These are phyloP conservation scores for Globisporangium yorkense DNA, from an alignment of 352 stramenopile genomes.

Conservation along the genomic window DNA sequence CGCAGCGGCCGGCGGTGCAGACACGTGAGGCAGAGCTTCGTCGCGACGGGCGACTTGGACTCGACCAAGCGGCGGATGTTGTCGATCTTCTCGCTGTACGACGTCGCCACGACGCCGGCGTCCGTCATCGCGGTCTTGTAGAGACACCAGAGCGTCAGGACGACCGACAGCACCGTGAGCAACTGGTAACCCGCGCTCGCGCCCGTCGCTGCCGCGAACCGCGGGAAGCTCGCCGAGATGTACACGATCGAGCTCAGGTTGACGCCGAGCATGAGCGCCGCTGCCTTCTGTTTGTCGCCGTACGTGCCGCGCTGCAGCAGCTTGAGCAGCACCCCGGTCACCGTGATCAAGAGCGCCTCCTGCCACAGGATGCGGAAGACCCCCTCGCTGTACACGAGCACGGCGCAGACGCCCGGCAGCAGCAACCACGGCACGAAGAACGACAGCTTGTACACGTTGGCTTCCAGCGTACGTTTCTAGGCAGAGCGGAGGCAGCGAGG, in stretches of 20 bases:
- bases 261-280: constrained; percentile 63
- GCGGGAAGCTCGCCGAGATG: constrained; percentile 43
- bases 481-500: not conserved
- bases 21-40: constrained; percentile 76
- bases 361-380: constrained; percentile 29
- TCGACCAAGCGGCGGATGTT: constrained; percentile 71
- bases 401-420: constrained; percentile 35
- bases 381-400: constrained; percentile 31
- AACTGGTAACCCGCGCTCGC: constrained; percentile 28
- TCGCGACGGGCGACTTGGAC: constrained; percentile 61
- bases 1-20: constrained; percentile 69
- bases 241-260: constrained; percentile 69
- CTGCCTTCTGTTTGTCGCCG: constrained; percentile 68
- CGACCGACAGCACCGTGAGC: constrained; percentile 15
- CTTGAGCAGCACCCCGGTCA: constrained; percentile 35
- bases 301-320: constrained; percentile 59
- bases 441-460: constrained; percentile 63
- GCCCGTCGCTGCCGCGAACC: constrained; percentile 17
- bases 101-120: constrained; percentile 57
- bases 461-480: constrained; percentile 53
- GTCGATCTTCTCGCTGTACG: constrained; percentile 56
- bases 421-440: constrained; percentile 73
- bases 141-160: constrained; percentile 40
- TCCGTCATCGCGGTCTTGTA: constrained; percentile 52
- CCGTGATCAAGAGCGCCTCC: constrained; percentile 24